A percentile compares a stretch with the other conserved stretches of the same genome.
Conservation (phyloP, 176 grass and related monocot genomes). For the Rhynchospora breviuscula region DNA sequence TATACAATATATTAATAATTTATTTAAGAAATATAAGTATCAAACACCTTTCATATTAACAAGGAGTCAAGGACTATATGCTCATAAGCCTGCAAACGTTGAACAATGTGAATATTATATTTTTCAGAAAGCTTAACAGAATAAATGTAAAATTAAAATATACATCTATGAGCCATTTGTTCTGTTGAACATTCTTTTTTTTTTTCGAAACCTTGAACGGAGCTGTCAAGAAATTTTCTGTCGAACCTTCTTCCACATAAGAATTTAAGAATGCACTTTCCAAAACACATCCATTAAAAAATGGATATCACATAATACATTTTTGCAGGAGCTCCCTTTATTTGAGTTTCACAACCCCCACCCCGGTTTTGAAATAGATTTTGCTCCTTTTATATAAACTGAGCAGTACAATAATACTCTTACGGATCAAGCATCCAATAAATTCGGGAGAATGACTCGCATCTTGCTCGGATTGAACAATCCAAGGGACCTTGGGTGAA, state of each 20-base stretch:
- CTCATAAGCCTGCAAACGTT: conserved; percentile 78
- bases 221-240: too few relatives aligned
- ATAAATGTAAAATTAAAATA: not conserved
- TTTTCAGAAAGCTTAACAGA: not conserved
- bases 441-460: too few relatives aligned
- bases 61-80: conserved; percentile 76
- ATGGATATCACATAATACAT: not conserved
- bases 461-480: too few relatives aligned
- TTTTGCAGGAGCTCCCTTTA: not conserved
- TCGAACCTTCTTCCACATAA: not conserved
- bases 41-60: conserved; percentile 12
- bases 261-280: not conserved
- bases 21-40: too few relatives aligned
- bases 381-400: not conserved
- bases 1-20: too few relatives aligned
- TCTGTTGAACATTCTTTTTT: not conserved
- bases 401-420: conserved; percentile 13
- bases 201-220: too few relatives aligned
- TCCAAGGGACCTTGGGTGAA: too few relatives aligned
- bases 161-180: not conserved
- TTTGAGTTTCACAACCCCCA: not conserved
- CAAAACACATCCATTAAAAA: not conserved
- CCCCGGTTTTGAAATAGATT: not conserved
- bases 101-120: not conserved
- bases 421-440: conserved; percentile 99